Base-by-base conservation (phyloP, 2,329 filamentous ascomycete genomes). In the Monilinia polystroma region DNA sequence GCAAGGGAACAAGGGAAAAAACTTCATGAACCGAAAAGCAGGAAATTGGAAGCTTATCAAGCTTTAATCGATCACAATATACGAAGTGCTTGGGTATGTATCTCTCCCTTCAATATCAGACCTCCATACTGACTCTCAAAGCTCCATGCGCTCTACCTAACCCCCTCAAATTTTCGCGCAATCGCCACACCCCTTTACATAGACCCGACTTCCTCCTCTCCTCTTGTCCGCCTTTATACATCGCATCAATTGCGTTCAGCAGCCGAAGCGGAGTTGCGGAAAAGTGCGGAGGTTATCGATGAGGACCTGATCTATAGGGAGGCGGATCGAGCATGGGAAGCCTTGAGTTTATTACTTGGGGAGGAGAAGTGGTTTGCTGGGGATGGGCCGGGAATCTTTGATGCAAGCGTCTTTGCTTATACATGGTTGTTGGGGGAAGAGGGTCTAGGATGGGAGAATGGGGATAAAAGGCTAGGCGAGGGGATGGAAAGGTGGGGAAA, bases 371-470 rank as follows among this genome's bases (percentile, higher is more conserved):
- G 87, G 81, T 91, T 90, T 76, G 83, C 72, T 1, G 71, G 67
- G 35, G 68, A 72, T 4, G 70, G 68, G 8, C 92, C 94, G 0
- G 87, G 88, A 0, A 75, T 94, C 32, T 94, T 98, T 72, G 95
- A 99, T 78, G 93, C 94, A 8, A 87, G 87, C 64, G 86, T 98
- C 2, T 98, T 97, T 79, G 88, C 92, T 4, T 99, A 97, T 78
- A 93, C 91, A 0, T 87, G 96, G 77, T 80, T 96, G 62, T 81
- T 98, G 63, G 79, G 96, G 63, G 87, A 90, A 68, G 83, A 87
- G 45, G 74, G 73, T 2, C 74, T 75, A 54, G 71, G 71, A 70
- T 93, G 91, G 90, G 81, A 80, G 67, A 86, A 91, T 66, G 83
- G 83, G 68, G 80, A 82, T 53, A 60, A 4, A 26, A 66, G 55